Base-by-base conservation (phyloP, 768 basidiomycete genomes). In the Lentinula lateritia region DNA sequence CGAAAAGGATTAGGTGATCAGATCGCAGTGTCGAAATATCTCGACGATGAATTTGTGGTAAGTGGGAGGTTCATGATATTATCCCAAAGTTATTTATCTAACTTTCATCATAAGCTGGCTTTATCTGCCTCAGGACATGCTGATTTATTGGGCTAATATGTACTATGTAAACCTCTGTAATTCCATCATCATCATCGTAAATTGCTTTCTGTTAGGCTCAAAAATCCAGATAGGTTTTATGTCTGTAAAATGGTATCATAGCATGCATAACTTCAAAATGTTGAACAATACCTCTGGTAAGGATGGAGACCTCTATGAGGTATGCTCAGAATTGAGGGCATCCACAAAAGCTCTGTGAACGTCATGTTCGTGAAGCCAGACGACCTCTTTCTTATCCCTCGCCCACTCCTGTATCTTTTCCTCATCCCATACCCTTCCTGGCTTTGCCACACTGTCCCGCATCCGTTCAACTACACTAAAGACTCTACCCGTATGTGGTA, bases 1-100 rank as follows among this genome's bases (percentile, higher is more conserved):
- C 81, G 97, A 70, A 99, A 99, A 72, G 97, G 97, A 20, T 83
- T 98, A 34, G 94, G 94, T 28, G 96, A 98, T 74, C 92, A 94
- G 75, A 96, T 98, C 64, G 93, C 95, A 7, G 95, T 97, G 63
- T 94, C 95, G 36, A 98, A 97, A 74, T 98, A 97, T 76, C 73
- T 98, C 71, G 95, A 98, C 73, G 94, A 97, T 70, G 95, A 98
- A 80, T 95, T 95, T 80, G 88, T 93, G 79, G 88, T 92, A 72
- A 70, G 89, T 83, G 13, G 13, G 38, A 39, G 36, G 12, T 16
- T 12, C 23, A 16, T 41, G 18, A 9, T 42, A 18, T 41, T 13
- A 16, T 15, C 42, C 35, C 12, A 57, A 38, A 56, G 56, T 52
- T 34, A 43, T 20, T 50, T 20, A 57, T 52, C 58, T n/a, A 2